Percentiles rank a stretch among this genome's conserved stretches.
Evolutionary conservation across 139 green algal species (phyloP).

Genomic region (Edaphochlamys debaryana): DNA sequence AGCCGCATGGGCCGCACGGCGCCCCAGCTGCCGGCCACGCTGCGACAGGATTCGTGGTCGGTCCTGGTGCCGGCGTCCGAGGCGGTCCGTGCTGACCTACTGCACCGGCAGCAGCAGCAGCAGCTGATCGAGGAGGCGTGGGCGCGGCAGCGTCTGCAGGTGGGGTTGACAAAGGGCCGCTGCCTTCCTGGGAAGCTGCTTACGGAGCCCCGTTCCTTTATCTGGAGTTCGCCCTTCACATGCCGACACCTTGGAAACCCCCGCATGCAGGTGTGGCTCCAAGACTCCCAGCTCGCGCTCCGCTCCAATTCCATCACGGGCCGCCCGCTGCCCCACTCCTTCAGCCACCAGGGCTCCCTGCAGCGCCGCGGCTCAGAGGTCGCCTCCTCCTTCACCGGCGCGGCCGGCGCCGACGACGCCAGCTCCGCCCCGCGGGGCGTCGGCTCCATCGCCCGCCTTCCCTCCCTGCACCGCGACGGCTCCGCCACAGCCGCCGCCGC

Average conservation of each 20-base stretch:
- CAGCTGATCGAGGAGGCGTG: slow-evolving; percentile 3
- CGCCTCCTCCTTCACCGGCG: not conserved
- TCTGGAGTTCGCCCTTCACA: too few relatives aligned
- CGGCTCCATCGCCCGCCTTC: too few relatives aligned
- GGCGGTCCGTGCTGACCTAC: not conserved
- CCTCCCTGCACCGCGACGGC: too few relatives aligned
- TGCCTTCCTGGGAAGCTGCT: too few relatives aligned
- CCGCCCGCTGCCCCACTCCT: not conserved
- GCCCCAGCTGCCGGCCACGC: not conserved
- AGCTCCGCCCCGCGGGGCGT: too few relatives aligned
- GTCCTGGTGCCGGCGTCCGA: not conserved
- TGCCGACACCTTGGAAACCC: too few relatives aligned
- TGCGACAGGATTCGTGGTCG: slow-evolving; percentile 6
- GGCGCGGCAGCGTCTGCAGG: not conserved
- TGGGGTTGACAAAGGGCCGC: too few relatives aligned
- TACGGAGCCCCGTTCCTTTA: too few relatives aligned
- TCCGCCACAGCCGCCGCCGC: too few relatives aligned
- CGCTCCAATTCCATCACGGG: not conserved
- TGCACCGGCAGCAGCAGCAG: slow-evolving; percentile 5
- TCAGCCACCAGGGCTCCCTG: not conserved
- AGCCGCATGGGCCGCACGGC: not conserved
- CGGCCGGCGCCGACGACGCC: too few relatives aligned
- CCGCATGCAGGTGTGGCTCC: slow-evolving; percentile 5
- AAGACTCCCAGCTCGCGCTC: not conserved
- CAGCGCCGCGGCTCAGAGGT: not conserved